Base-by-base conservation (phyloP, 345 rosid genomes). In the Brassica juncea region DNA sequence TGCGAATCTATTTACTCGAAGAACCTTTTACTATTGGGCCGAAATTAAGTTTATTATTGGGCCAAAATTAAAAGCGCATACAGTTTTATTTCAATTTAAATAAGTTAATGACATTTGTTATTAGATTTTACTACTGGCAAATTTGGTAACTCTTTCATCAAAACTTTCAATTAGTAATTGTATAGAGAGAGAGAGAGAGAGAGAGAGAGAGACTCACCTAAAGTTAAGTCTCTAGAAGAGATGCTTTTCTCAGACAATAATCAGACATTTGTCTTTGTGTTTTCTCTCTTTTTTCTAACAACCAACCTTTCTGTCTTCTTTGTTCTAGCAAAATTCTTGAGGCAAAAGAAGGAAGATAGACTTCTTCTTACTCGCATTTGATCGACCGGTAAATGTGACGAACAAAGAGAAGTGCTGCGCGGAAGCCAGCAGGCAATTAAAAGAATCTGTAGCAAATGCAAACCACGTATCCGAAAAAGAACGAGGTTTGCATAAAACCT, bases 391-490 rank as follows among this genome's bases (percentile, higher is more conserved):
- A 86, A 57, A 84, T 84, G 81, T 84, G 88, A 31, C 85, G 84
- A 39, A 84, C 86, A 72, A 86, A 86, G 74, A 82, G 9, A 64
- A 86, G 52, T 3, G 84, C 82, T 5, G 88, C 85, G 12, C 81
- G 77, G 74, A 86, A 86, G 6, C 88, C 88, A 14, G 82, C 76
- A 3, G 83, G 47, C 0, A 85, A 84, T 86, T 21, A 86, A 84
- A 84, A 86, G 73, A 86, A 84, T 8, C 88, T 86, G 1, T 86
- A 86, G 54, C 85, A 86, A 28, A 86, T 66, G 75, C 86, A 86
- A 10, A 86, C 86, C 86, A 86, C 84, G 84, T 86, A 86, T 9
- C 88, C 88, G 12, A 86, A 86, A 77, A 84, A 86, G 82, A 80
- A 84, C 0, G 88, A 86, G n/a, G 84, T 80, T 75, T 86, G 88